A percentile compares a stretch with the other conserved stretches of the same genome.
Evolutionary conservation across 805 yeast species (phyloP).

Genomic region (Zygosaccharomyces bailii): DNA sequence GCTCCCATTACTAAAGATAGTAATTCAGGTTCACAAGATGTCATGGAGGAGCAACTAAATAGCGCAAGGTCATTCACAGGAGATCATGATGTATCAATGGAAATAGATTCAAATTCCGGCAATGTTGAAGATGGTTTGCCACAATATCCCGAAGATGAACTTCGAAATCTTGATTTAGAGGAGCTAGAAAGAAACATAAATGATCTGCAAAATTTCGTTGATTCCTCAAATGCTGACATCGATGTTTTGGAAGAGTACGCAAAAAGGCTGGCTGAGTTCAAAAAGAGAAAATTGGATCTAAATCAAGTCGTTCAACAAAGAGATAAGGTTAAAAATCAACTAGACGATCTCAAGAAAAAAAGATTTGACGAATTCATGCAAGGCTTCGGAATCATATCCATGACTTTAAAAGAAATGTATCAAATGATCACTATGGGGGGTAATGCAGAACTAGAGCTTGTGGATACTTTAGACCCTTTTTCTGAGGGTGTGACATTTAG

Average conservation of each 20-base stretch:
- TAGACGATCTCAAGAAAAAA: constrained; percentile 67
- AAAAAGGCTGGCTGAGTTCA: constrained; percentile 59
- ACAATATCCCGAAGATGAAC: constrained; percentile 49
- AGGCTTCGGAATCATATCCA: constrained; percentile 83
- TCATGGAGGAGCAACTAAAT: constrained; percentile 18
- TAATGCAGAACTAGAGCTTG: constrained; percentile 93
- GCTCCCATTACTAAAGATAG: too few relatives aligned
- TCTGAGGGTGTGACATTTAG: constrained; percentile 94
- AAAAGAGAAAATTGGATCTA: constrained; percentile 59
- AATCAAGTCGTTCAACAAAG: constrained; percentile 63
- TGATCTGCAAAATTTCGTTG: constrained; percentile 52
- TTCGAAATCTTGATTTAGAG: constrained; percentile 47
- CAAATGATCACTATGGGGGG: constrained; percentile 99
- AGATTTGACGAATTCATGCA: constrained; percentile 88
- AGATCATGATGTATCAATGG: constrained; percentile 16
- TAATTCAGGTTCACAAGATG: neutral
- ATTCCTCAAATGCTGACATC: constrained; percentile 59
- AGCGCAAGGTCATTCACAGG: neutral
- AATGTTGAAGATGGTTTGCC: constrained; percentile 35
- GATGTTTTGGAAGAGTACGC: constrained; percentile 78
- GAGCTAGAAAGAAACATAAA: constrained; percentile 50
- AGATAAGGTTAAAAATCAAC: constrained; percentile 56
- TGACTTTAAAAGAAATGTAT: constrained; percentile 92
- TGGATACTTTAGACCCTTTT: constrained; percentile 95
- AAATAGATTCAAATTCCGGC: constrained; percentile 31